Percentiles rank a stretch among this genome's conserved stretches.
Evolutionary conservation across 2,329 filamentous ascomycete genomes (phyloP).

Genomic region (Colletotrichum coccodes): DNA sequence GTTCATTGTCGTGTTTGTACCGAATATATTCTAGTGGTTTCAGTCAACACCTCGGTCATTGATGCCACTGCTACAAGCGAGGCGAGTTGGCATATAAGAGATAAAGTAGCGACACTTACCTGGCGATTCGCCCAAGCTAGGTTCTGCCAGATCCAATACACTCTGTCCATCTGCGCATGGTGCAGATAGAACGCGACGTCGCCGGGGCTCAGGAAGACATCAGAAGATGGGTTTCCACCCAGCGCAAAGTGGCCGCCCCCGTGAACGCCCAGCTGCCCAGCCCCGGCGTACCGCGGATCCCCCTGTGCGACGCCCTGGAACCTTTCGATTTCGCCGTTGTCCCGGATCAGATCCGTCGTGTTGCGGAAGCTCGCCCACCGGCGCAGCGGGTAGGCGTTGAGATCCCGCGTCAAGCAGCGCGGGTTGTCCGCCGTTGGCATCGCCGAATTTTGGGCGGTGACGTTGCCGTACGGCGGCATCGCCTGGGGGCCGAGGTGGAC

Average conservation of each 20-base stretch:
- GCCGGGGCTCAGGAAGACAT: slow-evolving; percentile 54
- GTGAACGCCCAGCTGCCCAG: slow-evolving; percentile 48
- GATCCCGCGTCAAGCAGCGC: slow-evolving; percentile 52
- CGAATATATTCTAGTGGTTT: slow-evolving; percentile 40
- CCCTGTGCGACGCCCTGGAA: slow-evolving; percentile 51
- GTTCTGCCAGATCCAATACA: slow-evolving; percentile 60
- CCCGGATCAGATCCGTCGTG: slow-evolving; percentile 43
- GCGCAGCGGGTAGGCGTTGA: slow-evolving; percentile 36
- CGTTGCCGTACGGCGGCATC: slow-evolving; percentile 24
- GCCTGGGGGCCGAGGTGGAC: slow-evolving; percentile 48
- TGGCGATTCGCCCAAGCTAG: slow-evolving; percentile 50
- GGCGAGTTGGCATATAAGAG: background rate
- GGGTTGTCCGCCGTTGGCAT: slow-evolving; percentile 49
- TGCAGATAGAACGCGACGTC: slow-evolving; percentile 58
- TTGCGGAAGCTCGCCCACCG: slow-evolving; percentile 37
- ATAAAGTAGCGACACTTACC: slow-evolving; percentile 28
- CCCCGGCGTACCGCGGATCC: slow-evolving; percentile 38
- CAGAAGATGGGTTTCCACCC: slow-evolving; percentile 56
- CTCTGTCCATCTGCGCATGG: slow-evolving; percentile 55
- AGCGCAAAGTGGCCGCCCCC: slow-evolving; percentile 52
- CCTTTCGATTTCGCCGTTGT: slow-evolving; percentile 14
- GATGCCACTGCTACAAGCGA: too few relatives aligned
- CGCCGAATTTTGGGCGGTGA: slow-evolving; percentile 23
- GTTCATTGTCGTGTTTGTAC: slow-evolving; percentile 54
- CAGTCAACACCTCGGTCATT: background rate